phyloP scores from a whole-genome alignment of 495 filamentous ascomycete genomes.

The Sabuloglossum arenarium region DNA sequence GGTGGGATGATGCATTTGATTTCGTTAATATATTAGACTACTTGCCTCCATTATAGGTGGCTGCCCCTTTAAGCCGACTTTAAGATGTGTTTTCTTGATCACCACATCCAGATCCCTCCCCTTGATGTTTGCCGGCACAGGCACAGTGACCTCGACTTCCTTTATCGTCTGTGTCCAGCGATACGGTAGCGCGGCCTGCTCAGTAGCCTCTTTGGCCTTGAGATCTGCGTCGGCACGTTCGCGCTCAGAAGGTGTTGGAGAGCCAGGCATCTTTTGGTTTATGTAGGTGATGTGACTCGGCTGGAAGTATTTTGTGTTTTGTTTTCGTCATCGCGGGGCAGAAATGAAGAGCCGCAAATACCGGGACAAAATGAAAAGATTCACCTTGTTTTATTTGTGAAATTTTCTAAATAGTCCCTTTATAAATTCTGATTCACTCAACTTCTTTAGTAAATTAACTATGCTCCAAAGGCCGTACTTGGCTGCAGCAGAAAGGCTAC shows the following conservation, averaged over 20 bases:
- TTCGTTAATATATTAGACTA: not conserved
- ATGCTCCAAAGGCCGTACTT: too few relatives aligned
- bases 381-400: too few relatives aligned
- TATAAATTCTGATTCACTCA: too few relatives aligned
- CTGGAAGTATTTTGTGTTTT: too few relatives aligned
- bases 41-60: slow-evolving; percentile 65
- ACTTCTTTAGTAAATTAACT: too few relatives aligned
- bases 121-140: slow-evolving; percentile 60
- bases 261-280: not conserved
- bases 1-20: not conserved
- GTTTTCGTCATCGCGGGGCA: too few relatives aligned
- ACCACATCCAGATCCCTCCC: slow-evolving; percentile 68
- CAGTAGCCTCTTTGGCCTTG: slow-evolving; percentile 57
- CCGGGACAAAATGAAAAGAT: too few relatives aligned
- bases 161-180: slow-evolving; percentile 94
- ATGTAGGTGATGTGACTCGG: not conserved
- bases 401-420: too few relatives aligned
- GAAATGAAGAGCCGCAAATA: too few relatives aligned
- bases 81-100: slow-evolving; percentile 57
- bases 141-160: slow-evolving; percentile 64
- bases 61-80: slow-evolving; percentile 75
- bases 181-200: slow-evolving; percentile 87
- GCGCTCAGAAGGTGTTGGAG: slow-evolving; percentile 3
- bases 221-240: slow-evolving; percentile 34
- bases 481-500: too few relatives aligned